A percentile compares a stretch with the other conserved stretches of the same genome.
Conservation (phyloP, 345 rosid species). For the Heritiera fomes region DNA sequence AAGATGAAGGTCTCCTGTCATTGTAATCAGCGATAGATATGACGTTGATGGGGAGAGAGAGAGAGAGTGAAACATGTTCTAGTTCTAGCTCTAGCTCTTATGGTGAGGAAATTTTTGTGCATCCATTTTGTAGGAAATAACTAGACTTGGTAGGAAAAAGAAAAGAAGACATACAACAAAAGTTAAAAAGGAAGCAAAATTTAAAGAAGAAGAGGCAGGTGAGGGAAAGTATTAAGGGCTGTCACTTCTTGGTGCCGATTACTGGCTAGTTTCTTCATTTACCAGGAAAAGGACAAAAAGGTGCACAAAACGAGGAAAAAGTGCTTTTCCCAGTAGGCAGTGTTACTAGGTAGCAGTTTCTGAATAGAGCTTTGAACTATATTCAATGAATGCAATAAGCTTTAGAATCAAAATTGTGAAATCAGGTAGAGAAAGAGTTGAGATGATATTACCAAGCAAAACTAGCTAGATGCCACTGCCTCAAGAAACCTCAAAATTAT, state of each 20-base stretch:
- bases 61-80: not conserved
- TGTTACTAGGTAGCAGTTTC: not conserved
- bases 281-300: not conserved
- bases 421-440: not conserved
- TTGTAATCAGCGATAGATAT: not conserved
- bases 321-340: not conserved
- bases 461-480: not conserved
- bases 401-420: not conserved
- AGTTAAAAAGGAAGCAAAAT: too few relatives aligned
- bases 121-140: not conserved
- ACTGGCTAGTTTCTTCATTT: too few relatives aligned
- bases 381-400: not conserved
- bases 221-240: too few relatives aligned
- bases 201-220: too few relatives aligned
- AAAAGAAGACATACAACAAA: not conserved
- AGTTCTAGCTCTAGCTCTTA: not conserved
- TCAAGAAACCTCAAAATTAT: not conserved
- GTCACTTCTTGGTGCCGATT: too few relatives aligned
- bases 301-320: not conserved
- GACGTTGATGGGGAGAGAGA: not conserved
- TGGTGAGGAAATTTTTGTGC: not conserved
- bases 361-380: not conserved
- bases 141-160: not conserved
- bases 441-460: not conserved
- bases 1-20: not conserved